Evolutionary conservation across 495 filamentous ascomycete species (phyloP), one percentile per base, ranked within the genome.

Genomic region (Talaromyces thailandensis): DNA sequence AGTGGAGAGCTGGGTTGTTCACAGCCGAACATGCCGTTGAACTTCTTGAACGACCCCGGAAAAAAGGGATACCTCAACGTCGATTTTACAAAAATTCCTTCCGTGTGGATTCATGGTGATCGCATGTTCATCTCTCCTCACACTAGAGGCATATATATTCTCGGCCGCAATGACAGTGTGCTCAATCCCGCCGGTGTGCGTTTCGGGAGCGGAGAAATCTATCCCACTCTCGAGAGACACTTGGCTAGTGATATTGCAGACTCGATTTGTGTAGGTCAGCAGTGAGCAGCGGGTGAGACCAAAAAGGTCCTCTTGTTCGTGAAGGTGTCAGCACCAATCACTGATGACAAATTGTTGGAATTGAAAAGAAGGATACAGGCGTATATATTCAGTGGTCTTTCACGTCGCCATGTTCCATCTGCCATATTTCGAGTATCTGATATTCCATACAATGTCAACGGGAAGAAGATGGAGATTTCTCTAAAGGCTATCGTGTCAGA

Each of bases 91-190:
- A 80, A 86, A 21, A 24, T 64, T 23, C 63, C 40, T 74, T 71
- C 86, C 63, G 88, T 90, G 6, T 93, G 90, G 89, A 88, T 86
- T 1, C 90, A 92, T 59, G 89, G 90, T 25, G 90, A 93, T 63
- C 91, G 91, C 68, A 83, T 89, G 62, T 77, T 79, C 51, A 75
- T 88, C 52, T 86, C 91, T 67, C 88, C 89, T 0, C 62, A 76
- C n/a, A 92, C 89, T 7, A 77, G 80, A 32, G 80, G 35, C 35
- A 83, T 59, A 16, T 70, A 82, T 28, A 87, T 93, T 69, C 81
- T 89, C 45, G 90, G 90, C 4, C 83, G 90, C 21, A 85, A 82
- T 37, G 90, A 93, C 68, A 90, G 89, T 21, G 85, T 92, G 2
- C 74, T 93, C 16, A 93, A 93, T 66, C 90, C 90, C 0, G 81